Conservation (phyloP, 1,284 basidiomycete species). For the Vanrija pseudolonga region DNA sequence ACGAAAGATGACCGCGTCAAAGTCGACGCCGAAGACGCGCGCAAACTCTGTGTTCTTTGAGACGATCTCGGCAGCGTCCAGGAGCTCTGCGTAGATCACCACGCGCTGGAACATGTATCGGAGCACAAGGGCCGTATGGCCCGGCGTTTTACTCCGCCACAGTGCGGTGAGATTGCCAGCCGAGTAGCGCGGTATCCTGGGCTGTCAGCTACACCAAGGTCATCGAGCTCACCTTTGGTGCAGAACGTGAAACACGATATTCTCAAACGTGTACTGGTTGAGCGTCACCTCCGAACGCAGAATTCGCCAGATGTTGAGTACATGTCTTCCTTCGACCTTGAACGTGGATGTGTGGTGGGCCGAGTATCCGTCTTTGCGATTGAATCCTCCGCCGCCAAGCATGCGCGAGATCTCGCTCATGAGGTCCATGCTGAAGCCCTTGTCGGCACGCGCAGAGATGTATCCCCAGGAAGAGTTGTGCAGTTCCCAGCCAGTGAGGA, state of each 20-base stretch:
- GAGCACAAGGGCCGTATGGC: conserved; percentile 58
- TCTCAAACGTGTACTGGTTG: conserved; percentile 83
- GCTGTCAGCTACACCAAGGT: not conserved
- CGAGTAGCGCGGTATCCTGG: conserved; percentile 73
- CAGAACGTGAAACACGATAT: conserved; percentile 76
- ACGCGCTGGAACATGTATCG: conserved; percentile 64
- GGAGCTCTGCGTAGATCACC: conserved; percentile 66
- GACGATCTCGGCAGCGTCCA: conserved; percentile 73
- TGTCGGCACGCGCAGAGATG: conserved; percentile 62
- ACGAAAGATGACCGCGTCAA: conserved; percentile 88
- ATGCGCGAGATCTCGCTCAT: conserved; percentile 68
- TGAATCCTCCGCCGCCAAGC: conserved; percentile 49
- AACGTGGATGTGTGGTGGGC: conserved; percentile 74
- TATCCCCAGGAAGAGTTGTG: conserved; percentile 90
- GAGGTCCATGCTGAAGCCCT: conserved; percentile 61
- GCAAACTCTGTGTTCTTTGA: conserved; percentile 96
- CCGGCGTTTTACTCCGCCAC: conserved; percentile 62
- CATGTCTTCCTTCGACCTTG: conserved; percentile 80
- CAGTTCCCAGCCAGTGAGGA: conserved; percentile 88
- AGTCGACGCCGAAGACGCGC: conserved; percentile 93
- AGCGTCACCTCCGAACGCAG: conserved; percentile 81
- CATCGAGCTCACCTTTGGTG: conserved; percentile 58
- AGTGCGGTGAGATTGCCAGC: conserved; percentile 65
- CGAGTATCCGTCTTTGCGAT: conserved; percentile 66
- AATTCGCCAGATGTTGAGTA: conserved; percentile 88